Evolutionary conservation across 345 rosid species (phyloP).

Genomic region (Brassica napus): DNA sequence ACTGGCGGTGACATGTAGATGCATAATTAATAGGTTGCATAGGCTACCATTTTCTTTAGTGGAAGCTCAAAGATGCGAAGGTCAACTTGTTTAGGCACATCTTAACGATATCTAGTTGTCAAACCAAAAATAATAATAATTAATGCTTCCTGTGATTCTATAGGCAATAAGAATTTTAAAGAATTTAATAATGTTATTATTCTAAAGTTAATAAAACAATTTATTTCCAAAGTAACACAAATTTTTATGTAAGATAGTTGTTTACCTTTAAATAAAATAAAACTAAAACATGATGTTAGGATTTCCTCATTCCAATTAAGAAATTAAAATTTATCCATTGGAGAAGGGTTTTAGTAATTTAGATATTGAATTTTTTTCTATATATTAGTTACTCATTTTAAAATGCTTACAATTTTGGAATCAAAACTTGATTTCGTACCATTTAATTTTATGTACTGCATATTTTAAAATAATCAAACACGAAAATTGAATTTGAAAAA

Average conservation of each 20-base stretch:
- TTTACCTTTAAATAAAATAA: neutral
- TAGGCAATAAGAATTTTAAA: neutral
- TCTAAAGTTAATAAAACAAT: no score
- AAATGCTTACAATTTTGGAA: neutral
- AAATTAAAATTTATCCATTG: neutral
- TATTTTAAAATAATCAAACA: neutral
- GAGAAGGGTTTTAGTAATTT: neutral
- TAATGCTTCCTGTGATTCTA: neutral
- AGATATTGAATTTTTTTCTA: neutral
- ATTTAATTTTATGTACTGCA: neutral
- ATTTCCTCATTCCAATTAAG: neutral
- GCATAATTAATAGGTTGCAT: neutral
- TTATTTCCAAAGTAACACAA: neutral
- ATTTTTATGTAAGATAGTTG: neutral
- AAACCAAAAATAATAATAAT: neutral
- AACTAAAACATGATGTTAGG: neutral
- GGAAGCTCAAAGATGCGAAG: neutral
- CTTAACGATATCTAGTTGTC: neutral
- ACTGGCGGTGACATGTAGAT: neutral
- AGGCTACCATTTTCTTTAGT: neutral
- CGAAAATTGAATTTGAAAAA: neutral
- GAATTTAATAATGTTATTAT: no score
- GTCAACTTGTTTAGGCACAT: neutral
- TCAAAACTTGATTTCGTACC: neutral
- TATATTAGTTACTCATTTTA: neutral